Percentiles rank a stretch among this genome's conserved stretches.
phyloP scores from a whole-genome alignment of 768 basidiomycete genomes.

The Cubamyces lactineus region DNA sequence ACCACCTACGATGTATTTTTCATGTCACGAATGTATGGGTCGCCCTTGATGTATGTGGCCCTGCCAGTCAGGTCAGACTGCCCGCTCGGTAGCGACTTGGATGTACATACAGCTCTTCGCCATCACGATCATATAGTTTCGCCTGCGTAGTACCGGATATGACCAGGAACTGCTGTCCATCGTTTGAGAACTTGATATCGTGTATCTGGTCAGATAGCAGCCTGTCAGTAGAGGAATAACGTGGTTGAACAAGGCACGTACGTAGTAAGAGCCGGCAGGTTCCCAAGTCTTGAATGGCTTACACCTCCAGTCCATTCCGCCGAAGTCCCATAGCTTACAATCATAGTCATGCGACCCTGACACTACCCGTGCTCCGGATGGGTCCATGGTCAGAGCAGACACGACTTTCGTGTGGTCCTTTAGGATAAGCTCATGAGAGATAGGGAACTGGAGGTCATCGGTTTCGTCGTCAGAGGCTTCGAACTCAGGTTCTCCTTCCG shows the following conservation, averaged over 20 bases:
- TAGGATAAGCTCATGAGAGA: conserved; percentile 86
- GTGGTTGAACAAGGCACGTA: conserved; percentile 38
- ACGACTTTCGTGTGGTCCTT: conserved; percentile 98
- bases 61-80: conserved; percentile 60
- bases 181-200: conserved; percentile 87
- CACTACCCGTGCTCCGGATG: conserved; percentile 88
- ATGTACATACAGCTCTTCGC: conserved; percentile 82
- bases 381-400: conserved; percentile 89
- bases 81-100: conserved; percentile 30
- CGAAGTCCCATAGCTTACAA: conserved; percentile 98
- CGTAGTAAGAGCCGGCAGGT: conserved; percentile 91
- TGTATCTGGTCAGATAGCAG: conserved; percentile 61
- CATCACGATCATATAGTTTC: conserved; percentile 90
- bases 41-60: conserved; percentile 87
- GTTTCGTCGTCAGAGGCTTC: conserved; percentile 51
- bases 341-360: conserved; percentile 98
- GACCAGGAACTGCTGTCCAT: conserved; percentile 83
- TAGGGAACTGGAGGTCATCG: conserved; percentile 71
- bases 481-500: conserved; percentile 37
- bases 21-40: conserved; percentile 98
- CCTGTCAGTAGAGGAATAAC: not conserved
- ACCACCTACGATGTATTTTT: conserved; percentile 89
- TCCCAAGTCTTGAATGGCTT: conserved; percentile 98
- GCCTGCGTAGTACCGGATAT: conserved; percentile 88
- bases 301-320: conserved; percentile 89